Conservation (phyloP, 805 yeast genomes). For the Wickerhamiella galacta region DNA sequence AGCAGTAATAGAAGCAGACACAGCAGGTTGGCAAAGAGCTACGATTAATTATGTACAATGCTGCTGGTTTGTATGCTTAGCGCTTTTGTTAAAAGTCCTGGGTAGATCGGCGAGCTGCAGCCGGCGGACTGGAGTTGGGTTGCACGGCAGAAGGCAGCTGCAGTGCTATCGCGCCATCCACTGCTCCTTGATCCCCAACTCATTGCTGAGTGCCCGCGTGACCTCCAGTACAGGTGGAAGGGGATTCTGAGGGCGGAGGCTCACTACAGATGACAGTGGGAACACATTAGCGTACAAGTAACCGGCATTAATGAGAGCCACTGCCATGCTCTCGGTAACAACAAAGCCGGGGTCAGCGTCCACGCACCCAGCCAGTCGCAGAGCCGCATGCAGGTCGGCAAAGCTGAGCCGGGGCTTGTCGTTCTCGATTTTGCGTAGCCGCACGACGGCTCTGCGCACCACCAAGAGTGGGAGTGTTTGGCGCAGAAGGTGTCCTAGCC, state of each 20-base stretch:
- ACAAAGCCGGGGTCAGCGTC: slow-evolving; percentile 9
- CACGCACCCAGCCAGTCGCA: slow-evolving; percentile 6
- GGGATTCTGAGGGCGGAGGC: slow-evolving; percentile 12
- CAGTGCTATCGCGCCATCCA: not conserved
- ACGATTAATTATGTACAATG: too few species aligned
- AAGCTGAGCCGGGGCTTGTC: slow-evolving; percentile 8
- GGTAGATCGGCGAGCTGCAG: too few species aligned
- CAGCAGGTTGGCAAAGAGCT: too few species aligned
- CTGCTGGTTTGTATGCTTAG: too few species aligned
- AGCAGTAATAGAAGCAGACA: too few species aligned
- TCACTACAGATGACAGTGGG: slow-evolving; percentile 11
- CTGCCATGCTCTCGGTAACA: slow-evolving; percentile 20
- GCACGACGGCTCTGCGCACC: slow-evolving; percentile 17
- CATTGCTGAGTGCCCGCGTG: not conserved
- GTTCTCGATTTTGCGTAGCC: slow-evolving; percentile 7
- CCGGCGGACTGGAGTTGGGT: too few species aligned
- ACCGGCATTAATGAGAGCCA: slow-evolving; percentile 21
- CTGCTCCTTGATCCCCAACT: not conserved
- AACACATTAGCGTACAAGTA: slow-evolving; percentile 23
- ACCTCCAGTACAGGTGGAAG: slow-evolving; percentile 11
- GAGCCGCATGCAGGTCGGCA: slow-evolving; percentile 4
- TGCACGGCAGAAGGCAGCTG: too few species aligned
- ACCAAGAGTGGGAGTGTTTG: slow-evolving; percentile 17
- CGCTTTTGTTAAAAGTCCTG: too few species aligned
- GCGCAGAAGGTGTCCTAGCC: slow-evolving; percentile 17